A percentile compares a stretch with the other conserved stretches of the same genome.
Conservation (phyloP, 345 rosid genomes). For the Euphorbia tirucalli region DNA sequence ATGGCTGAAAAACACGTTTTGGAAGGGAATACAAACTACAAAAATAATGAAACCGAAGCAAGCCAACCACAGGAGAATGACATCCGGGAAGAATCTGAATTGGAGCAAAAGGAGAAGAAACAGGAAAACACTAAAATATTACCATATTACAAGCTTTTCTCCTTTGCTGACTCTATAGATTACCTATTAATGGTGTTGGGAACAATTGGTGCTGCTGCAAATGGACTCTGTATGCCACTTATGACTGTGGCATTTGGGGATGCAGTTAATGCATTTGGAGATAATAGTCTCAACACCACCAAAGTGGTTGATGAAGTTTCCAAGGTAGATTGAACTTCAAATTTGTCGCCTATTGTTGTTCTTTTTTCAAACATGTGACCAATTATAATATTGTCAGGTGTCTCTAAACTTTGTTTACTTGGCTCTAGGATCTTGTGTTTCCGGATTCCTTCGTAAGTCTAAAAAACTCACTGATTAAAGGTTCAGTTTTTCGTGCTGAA, state of each 20-base stretch:
- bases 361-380: not conserved
- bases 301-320: slow-evolving; percentile 17
- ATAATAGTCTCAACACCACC: not conserved
- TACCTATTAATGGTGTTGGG: slow-evolving; percentile 54
- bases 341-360: not conserved
- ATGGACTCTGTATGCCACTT: slow-evolving; percentile 61
- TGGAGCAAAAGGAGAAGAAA: slow-evolving; percentile 13
- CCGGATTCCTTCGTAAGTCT: slow-evolving; percentile 30
- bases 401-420: slow-evolving; percentile 13
- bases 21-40: not conserved
- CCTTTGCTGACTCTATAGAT: slow-evolving; percentile 60
- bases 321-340: slow-evolving; percentile 6
- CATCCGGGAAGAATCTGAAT: not conserved
- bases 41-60: slow-evolving; percentile 1
- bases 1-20: slow-evolving; percentile 14
- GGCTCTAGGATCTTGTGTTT: slow-evolving; percentile 11
- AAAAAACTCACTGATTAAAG: not conserved
- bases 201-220: slow-evolving; percentile 51
- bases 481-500: not conserved
- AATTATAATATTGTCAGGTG: slow-evolving; percentile 8
- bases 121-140: slow-evolving; percentile 20
- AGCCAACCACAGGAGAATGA: slow-evolving; percentile 6
- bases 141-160: slow-evolving; percentile 51
- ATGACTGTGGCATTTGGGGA: slow-evolving; percentile 59
- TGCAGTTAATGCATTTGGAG: slow-evolving; percentile 19